phyloP scores from a whole-genome alignment of 805 yeast genomes.

The Myxozyma melibiosi region DNA sequence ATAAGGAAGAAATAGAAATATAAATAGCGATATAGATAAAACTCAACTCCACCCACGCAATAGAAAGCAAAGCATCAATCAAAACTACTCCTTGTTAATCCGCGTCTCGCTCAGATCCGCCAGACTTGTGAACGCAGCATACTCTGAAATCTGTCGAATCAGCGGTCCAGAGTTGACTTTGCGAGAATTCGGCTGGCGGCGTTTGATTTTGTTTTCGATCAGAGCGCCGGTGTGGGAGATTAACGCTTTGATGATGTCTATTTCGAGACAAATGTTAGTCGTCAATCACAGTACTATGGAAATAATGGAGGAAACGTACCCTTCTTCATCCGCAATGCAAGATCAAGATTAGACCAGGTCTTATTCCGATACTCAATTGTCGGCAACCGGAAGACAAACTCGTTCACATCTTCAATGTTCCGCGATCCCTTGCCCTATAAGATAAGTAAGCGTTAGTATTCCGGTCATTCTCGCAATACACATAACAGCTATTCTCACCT shows the following conservation, averaged over 20 bases:
- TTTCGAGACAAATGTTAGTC: background rate
- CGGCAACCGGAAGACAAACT: conserved; percentile 70
- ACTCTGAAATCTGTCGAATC: conserved; percentile 43
- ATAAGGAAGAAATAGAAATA: no score
- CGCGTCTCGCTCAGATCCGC: conserved; percentile 26
- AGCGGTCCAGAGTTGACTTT: conserved; percentile 1
- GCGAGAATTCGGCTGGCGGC: conserved; percentile 25
- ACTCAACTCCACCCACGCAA: background rate
- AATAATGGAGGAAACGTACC: conserved; percentile 39
- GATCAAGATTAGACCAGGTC: conserved; percentile 73
- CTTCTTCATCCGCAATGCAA: conserved; percentile 62
- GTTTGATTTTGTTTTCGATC: conserved; percentile 68
- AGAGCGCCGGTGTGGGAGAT: conserved; percentile 67
- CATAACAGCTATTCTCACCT: conserved; percentile 42
- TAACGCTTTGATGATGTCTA: conserved; percentile 44
- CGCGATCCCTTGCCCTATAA: conserved; percentile 63
- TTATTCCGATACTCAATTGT: conserved; percentile 57
- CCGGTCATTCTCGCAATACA: background rate
- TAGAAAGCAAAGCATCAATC: background rate
- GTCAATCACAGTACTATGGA: background rate
- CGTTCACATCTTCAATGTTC: conserved; percentile 74
- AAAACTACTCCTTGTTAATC: background rate
- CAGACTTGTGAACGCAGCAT: conserved; percentile 41
- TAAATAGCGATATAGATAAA: no score
- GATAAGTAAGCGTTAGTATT: background rate